These are phyloP conservation scores for Nigrospora oryzae DNA, from an alignment of 2,329 filamentous ascomycete genomes.

Conservation along the genomic window DNA sequence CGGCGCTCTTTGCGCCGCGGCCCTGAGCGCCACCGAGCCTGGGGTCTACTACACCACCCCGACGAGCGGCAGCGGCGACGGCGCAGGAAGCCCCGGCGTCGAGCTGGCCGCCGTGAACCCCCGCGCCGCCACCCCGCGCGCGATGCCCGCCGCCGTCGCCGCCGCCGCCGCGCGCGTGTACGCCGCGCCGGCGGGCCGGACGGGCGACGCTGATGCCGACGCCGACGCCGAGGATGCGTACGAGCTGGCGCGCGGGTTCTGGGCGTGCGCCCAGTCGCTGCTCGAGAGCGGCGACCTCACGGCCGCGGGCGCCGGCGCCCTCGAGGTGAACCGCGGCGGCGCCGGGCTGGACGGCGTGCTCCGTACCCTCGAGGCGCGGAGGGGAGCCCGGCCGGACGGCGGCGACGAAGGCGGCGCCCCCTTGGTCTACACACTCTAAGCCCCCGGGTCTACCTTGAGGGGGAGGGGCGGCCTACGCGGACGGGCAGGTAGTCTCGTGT, in stretches of 20 bases:
- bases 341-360: slow-evolving; percentile 25
- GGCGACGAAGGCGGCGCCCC: slow-evolving; percentile 31
- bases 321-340: slow-evolving; percentile 15
- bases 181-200: slow-evolving; percentile 5
- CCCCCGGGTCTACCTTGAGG: too few relatives aligned
- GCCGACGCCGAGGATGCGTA: slow-evolving; percentile 17
- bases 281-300: slow-evolving; percentile 27
- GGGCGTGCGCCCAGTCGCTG: slow-evolving; percentile 21
- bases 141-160: slow-evolving; percentile 20
- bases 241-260: slow-evolving; percentile 28
- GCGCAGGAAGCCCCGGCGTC: too few relatives aligned
- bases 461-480: too few relatives aligned
- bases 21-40: slow-evolving; percentile 16
- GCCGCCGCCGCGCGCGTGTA: slow-evolving; percentile 1
- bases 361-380: slow-evolving; percentile 22
- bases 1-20: slow-evolving; percentile 20
- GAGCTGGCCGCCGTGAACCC: slow-evolving; percentile 33
- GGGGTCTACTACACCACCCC: slow-evolving; percentile 30
- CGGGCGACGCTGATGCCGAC: background rate
- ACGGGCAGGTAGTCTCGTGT: too few relatives aligned
- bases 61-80: slow-evolving; percentile 12
- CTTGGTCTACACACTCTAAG: slow-evolving; percentile 33
- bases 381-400: slow-evolving; percentile 2
- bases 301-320: slow-evolving; percentile 18
- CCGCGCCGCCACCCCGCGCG: slow-evolving; percentile 16